A percentile compares a stretch with the other conserved stretches of the same genome.
Evolutionary conservation across 306 rosid species (phyloP).

Genomic region (Rubus idaeus): DNA sequence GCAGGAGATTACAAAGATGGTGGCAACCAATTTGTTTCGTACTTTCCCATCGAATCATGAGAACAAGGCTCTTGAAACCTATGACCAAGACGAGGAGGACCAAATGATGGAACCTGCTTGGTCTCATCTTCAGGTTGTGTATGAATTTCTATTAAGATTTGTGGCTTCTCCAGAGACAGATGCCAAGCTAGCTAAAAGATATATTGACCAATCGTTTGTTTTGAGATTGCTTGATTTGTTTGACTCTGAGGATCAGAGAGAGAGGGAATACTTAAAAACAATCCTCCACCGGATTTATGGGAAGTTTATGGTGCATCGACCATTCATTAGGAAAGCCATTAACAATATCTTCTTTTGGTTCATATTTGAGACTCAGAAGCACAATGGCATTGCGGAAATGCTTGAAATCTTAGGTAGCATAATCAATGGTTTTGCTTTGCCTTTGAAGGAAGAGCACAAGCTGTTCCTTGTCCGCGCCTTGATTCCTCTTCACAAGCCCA

Average conservation of each 20-base stretch:
- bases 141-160: constrained; percentile 54
- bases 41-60: constrained; percentile 47
- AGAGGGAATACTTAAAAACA: constrained; percentile 64
- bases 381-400: constrained; percentile 62
- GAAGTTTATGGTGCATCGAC: constrained; percentile 69
- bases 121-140: constrained; percentile 64
- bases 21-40: constrained; percentile 50
- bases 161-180: constrained; percentile 60
- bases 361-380: constrained; percentile 64
- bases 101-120: constrained; percentile 58
- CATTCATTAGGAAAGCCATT: constrained; percentile 62
- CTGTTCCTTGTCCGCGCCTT: constrained; percentile 57
- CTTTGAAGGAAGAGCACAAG: constrained; percentile 74
- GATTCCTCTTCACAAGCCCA: constrained; percentile 73
- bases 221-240: constrained; percentile 59
- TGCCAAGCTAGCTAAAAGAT: constrained; percentile 62
- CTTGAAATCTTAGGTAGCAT: constrained; percentile 65
- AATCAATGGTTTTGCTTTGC: constrained; percentile 63
- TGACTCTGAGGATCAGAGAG: constrained; percentile 70
- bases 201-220: constrained; percentile 55
- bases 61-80: constrained; percentile 35
- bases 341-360: constrained; percentile 58
- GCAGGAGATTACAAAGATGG: constrained; percentile 61
- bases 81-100: constrained; percentile 62
- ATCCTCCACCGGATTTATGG: constrained; percentile 64